Evolutionary conservation across 345 rosid species (phyloP).

Genomic region (Hibiscus tridactylites): DNA sequence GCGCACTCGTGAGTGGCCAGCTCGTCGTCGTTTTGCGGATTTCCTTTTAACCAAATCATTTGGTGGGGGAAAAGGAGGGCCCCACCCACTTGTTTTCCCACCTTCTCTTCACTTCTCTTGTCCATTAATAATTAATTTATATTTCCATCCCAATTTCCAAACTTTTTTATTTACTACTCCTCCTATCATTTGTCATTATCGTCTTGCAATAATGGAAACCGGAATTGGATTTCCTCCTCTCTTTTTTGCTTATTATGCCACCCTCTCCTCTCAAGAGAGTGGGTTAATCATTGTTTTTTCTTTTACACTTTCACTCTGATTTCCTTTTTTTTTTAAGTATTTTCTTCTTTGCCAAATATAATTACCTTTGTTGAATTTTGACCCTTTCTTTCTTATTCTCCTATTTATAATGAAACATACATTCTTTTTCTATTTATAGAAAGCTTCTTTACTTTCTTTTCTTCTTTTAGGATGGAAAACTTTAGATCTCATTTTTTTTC

Average conservation of each 20-base stretch:
- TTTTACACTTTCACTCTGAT: not conserved
- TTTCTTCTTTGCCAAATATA: conserved; percentile 6
- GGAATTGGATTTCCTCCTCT: conserved; percentile 8
- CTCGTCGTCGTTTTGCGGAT: conserved; percentile 12
- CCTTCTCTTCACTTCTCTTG: not conserved
- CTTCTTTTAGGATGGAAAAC: not conserved
- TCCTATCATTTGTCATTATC: not conserved
- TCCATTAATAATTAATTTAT: too few relatives aligned
- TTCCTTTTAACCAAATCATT: conserved; percentile 18
- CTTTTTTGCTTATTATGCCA: not conserved
- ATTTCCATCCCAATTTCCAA: too few relatives aligned
- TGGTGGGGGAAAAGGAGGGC: not conserved
- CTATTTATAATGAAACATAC: not conserved
- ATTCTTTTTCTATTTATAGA: not conserved
- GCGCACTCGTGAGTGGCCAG: conserved; percentile 38
- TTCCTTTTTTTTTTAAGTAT: not conserved
- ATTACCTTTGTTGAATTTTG: conserved; percentile 8
- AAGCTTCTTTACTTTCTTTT: not conserved
- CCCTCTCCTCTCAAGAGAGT: not conserved
- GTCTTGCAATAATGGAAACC: not conserved
- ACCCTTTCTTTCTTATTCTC: not conserved
- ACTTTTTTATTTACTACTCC: too few relatives aligned
- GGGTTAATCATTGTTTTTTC: conserved; percentile 3
- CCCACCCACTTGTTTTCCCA: not conserved
- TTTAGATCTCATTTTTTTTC: not conserved